These are phyloP conservation scores for Tricholoma saponaceum DNA, from an alignment of 768 basidiomycete species.

Conservation along the genomic window DNA sequence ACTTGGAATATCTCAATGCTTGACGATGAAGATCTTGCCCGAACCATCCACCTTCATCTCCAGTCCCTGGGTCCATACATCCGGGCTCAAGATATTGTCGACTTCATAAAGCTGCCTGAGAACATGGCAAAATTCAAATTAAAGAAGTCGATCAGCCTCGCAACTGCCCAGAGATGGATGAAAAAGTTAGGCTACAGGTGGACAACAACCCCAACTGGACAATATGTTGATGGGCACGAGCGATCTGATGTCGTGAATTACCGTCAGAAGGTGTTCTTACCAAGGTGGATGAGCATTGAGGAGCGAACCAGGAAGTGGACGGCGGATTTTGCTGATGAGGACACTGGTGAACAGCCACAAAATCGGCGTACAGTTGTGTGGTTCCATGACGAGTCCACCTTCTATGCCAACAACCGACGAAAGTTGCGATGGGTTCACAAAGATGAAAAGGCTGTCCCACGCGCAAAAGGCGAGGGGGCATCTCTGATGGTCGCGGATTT, in stretches of 20 bases:
- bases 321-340: neutral
- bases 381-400: slow-evolving; percentile 28
- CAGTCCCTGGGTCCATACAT: slow-evolving; percentile 19
- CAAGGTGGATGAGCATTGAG: neutral
- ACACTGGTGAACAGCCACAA: neutral
- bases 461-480: slow-evolving; percentile 22
- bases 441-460: slow-evolving; percentile 5
- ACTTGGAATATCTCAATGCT: slow-evolving; percentile 3
- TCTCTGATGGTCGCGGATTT: slow-evolving; percentile 33
- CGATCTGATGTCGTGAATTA: slow-evolving; percentile 24
- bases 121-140: slow-evolving; percentile 5
- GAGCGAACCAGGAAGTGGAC: neutral
- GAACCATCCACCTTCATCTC: slow-evolving; percentile 7
- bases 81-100: slow-evolving; percentile 16
- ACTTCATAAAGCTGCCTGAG: slow-evolving; percentile 8
- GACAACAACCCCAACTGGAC: slow-evolving; percentile 11
- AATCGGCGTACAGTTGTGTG: slow-evolving; percentile 8
- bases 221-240: slow-evolving; percentile 12
- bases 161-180: slow-evolving; percentile 21
- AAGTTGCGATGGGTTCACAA: slow-evolving; percentile 18
- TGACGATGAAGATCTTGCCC: slow-evolving; percentile 12
- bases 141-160: slow-evolving; percentile 10
- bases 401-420: slow-evolving; percentile 24
- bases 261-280: slow-evolving; percentile 19
- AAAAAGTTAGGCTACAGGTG: slow-evolving; percentile 15